phyloP scores from a whole-genome alignment of 176 grass and related monocot species.

The Avena insularis region DNA sequence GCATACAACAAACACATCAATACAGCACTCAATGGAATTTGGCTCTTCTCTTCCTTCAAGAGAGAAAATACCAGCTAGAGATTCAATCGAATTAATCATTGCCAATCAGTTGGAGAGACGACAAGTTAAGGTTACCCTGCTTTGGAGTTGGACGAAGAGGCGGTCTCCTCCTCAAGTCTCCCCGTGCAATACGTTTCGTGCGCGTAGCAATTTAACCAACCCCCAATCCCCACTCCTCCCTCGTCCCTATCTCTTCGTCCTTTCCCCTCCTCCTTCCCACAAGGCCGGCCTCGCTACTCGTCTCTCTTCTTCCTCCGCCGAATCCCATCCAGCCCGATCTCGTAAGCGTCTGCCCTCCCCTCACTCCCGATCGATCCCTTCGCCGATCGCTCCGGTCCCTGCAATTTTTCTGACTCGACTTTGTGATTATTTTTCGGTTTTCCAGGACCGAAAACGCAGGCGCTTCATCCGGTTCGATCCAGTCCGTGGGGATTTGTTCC shows the following conservation, averaged over 20 bases:
- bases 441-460: not conserved
- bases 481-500: slow-evolving; percentile 10
- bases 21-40: not conserved
- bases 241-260: not conserved
- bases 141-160: not conserved
- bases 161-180: not conserved
- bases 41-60: not conserved
- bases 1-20: not conserved
- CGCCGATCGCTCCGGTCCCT: not conserved
- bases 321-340: slow-evolving; percentile 8
- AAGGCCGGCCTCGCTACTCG: not conserved
- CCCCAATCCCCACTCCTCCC: not conserved
- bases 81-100: not conserved
- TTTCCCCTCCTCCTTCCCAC: not conserved
- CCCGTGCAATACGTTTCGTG: slow-evolving; percentile 30
- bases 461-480: not conserved
- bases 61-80: not conserved
- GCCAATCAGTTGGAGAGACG: not conserved
- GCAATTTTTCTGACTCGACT: not conserved
- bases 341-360: not conserved
- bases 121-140: not conserved
- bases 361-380: not conserved
- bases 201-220: slow-evolving; percentile 43
- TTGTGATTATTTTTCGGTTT: not conserved
- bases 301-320: not conserved